Evolutionary conservation across 371 early-diverging fungal species (phyloP).

Genomic region (Circinella minor): DNA sequence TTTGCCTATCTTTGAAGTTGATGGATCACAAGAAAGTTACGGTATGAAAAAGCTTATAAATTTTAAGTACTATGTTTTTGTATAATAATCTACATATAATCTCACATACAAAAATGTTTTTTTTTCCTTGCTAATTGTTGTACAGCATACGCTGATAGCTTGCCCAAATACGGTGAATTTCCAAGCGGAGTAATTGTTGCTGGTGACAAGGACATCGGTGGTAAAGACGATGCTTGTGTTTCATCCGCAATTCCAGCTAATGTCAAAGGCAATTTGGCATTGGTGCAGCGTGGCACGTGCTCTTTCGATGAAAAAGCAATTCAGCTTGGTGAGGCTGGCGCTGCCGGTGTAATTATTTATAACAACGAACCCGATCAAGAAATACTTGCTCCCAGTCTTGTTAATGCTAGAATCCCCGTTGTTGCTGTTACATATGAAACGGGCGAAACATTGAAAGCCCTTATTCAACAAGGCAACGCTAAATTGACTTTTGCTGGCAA

Average conservation of each 20-base stretch:
- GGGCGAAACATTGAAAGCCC: conserved; percentile 24
- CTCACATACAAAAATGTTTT: neutral
- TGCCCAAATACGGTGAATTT: conserved; percentile 3
- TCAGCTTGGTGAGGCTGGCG: conserved; percentile 42
- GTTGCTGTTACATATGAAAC: conserved; percentile 31
- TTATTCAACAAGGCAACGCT: conserved; percentile 12
- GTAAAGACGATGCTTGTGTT: conserved; percentile 21
- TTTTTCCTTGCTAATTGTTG: too few relatives aligned
- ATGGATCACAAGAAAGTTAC: neutral
- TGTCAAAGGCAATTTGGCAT: conserved; percentile 42
- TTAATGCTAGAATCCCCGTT: conserved; percentile 34
- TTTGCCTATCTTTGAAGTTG: conserved; percentile 25
- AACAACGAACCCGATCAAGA: conserved; percentile 19
- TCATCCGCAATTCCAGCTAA: conserved; percentile 16
- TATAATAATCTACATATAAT: too few relatives aligned
- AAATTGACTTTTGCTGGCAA: conserved; percentile 12
- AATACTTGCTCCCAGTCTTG: conserved; percentile 16
- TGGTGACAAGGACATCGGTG: conserved; percentile 22
- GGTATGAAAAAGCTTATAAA: neutral
- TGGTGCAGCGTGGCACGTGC: conserved; percentile 58
- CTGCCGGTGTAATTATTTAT: conserved; percentile 57
- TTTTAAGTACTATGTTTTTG: too few relatives aligned
- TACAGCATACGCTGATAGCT: neutral
- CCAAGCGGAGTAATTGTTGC: conserved; percentile 23
- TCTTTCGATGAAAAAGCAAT: conserved; percentile 55